These are phyloP conservation scores for Crepidotus variabilis DNA, from an alignment of 768 basidiomycete species.

Conservation along the genomic window DNA sequence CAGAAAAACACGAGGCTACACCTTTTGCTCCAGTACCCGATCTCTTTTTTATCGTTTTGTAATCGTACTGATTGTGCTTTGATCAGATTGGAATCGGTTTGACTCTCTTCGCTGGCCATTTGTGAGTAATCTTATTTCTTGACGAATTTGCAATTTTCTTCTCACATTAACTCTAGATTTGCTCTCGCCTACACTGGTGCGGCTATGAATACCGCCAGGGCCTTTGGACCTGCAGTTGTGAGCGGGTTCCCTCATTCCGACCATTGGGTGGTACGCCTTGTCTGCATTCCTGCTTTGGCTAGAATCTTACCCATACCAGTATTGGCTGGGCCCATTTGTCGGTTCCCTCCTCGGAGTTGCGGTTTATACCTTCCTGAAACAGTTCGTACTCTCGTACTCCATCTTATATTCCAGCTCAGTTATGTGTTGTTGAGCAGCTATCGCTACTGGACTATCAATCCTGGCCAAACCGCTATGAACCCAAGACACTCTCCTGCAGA, in stretches of 20 bases:
- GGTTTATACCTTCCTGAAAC: conserved; percentile 58
- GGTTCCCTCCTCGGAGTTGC: conserved; percentile 57
- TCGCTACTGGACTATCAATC: conserved; percentile 50
- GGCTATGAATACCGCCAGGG: conserved; percentile 63
- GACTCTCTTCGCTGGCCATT: conserved; percentile 58
- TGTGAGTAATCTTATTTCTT: conserved; percentile 33
- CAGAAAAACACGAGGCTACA: conserved; percentile 63
- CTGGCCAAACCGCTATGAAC: conserved; percentile 36
- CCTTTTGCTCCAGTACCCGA: conserved; percentile 60
- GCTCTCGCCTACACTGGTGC: conserved; percentile 63
- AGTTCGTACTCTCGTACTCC: conserved; percentile 24
- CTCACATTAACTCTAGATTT: conserved; percentile 37
- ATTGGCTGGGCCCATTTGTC: conserved; percentile 71
- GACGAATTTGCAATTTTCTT: too few species aligned
- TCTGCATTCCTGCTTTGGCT: background rate
- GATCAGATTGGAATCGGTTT: conserved; percentile 59
- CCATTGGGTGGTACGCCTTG: conserved; percentile 58
- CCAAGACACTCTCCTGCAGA: conserved; percentile 36
- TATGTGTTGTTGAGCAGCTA: conserved; percentile 27
- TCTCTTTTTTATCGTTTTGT: background rate
- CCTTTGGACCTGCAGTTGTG: conserved; percentile 68
- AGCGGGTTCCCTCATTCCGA: conserved; percentile 47
- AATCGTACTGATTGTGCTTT: background rate
- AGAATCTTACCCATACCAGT: conserved; percentile 29
- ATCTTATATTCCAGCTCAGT: background rate